A percentile compares a stretch with the other conserved stretches of the same genome.
Conservation (phyloP, 2,329 filamentous ascomycete genomes). For the Colletotrichum abscissum region DNA sequence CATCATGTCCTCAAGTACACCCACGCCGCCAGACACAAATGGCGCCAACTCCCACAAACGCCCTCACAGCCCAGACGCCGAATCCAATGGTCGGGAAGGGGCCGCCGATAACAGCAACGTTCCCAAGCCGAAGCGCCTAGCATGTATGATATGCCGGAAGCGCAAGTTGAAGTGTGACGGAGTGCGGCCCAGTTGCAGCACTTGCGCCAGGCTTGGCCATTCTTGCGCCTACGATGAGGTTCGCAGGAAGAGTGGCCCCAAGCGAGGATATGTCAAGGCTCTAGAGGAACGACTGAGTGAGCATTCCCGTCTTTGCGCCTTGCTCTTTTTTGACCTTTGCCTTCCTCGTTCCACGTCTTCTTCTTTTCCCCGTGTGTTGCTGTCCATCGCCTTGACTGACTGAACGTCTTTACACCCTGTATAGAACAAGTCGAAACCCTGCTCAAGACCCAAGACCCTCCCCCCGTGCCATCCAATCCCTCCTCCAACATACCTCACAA, state of each 20-base stretch:
- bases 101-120: slow-evolving; percentile 66
- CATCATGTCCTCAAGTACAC: slow-evolving; percentile 36
- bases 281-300: slow-evolving; percentile 91
- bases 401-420: slow-evolving; percentile 1
- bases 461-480: slow-evolving; percentile 43
- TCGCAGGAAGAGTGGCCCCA: slow-evolving; percentile 92
- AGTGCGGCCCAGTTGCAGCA: slow-evolving; percentile 84
- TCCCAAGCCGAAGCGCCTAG: slow-evolving; percentile 90
- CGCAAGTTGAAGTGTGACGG: slow-evolving; percentile 94
- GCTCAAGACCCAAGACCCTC: slow-evolving; percentile 80
- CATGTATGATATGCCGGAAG: slow-evolving; percentile 93
- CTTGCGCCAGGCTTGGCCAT: slow-evolving; percentile 87
- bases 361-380: slow-evolving; percentile 3
- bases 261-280: slow-evolving; percentile 93
- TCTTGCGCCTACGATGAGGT: slow-evolving; percentile 92
- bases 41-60: slow-evolving; percentile 32
- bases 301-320: slow-evolving; percentile 43
- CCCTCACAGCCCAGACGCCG: slow-evolving; percentile 42
- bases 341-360: background rate
- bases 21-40: slow-evolving; percentile 37
- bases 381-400: slow-evolving; percentile 11
- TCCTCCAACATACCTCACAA: slow-evolving; percentile 47
- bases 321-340: background rate
- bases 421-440: slow-evolving; percentile 93
- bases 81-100: slow-evolving; percentile 52